These are phyloP conservation scores for Daldinia sp. DNA, from an alignment of 2,329 filamentous ascomycete species.

Conservation along the genomic window DNA sequence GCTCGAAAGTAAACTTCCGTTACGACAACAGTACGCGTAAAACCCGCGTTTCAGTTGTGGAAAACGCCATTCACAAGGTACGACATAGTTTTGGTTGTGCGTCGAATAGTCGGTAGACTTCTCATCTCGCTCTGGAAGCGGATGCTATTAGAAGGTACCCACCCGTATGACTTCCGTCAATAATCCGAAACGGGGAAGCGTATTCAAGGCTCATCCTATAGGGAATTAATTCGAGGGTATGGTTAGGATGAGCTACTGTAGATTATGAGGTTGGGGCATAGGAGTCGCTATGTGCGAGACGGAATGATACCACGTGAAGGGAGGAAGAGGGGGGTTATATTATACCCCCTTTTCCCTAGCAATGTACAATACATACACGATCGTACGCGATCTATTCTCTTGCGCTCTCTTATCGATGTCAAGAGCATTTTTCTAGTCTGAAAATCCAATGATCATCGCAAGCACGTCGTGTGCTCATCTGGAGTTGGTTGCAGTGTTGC, in stretches of 20 bases:
- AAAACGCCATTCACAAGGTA: not conserved
- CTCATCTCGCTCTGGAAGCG: constrained; percentile 28
- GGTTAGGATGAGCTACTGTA: constrained; percentile 1
- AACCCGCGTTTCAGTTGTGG: not conserved
- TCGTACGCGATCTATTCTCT: constrained; percentile 17
- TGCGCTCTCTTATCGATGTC: constrained; percentile 11
- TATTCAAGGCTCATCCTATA: not conserved
- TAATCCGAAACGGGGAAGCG: not conserved
- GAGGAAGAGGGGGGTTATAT: constrained; percentile 4
- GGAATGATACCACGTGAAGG: constrained; percentile 28
- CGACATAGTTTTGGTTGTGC: constrained; percentile 8
- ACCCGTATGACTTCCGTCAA: constrained; percentile 6
- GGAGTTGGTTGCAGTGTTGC: not conserved
- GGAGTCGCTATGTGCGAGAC: not conserved
- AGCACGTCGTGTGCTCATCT: not conserved
- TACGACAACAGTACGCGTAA: constrained; percentile 50
- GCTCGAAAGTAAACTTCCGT: constrained; percentile 65
- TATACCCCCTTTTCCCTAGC: not conserved
- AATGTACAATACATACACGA: constrained; percentile 23
- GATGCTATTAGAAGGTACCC: constrained; percentile 13
- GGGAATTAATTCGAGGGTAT: constrained; percentile 10
- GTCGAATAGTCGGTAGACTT: constrained; percentile 7
- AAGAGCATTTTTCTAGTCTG: constrained; percentile 6
- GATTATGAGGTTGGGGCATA: not conserved
- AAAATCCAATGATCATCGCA: constrained; percentile 11